These are phyloP conservation scores for Jasminum sambac DNA, from an alignment of 257 asterid species.

Conservation along the genomic window DNA sequence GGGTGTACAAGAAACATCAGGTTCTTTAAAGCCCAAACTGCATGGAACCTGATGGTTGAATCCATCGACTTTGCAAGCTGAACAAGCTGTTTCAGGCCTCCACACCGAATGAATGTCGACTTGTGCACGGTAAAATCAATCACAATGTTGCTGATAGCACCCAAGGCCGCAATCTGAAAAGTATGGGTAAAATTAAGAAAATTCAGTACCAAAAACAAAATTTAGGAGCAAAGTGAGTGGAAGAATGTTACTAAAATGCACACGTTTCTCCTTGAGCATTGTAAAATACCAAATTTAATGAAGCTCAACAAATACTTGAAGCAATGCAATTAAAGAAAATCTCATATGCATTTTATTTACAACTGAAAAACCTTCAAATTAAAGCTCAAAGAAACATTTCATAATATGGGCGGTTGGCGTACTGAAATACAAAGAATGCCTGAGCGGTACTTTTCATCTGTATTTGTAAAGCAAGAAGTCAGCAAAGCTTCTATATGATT, in stretches of 20 bases:
- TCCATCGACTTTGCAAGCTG: constrained; percentile 92
- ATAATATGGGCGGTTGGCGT: background rate
- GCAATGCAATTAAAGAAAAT: constrained; percentile 7
- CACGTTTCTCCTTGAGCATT: background rate
- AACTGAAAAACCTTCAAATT: constrained; percentile 3
- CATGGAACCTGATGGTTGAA: constrained; percentile 61
- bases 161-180: constrained; percentile 79
- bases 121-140: constrained; percentile 72
- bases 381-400: no score
- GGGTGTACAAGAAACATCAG: constrained; percentile 66
- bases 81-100: constrained; percentile 81
- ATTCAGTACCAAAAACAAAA: background rate
- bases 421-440: background rate
- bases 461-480: background rate
- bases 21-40: constrained; percentile 83
- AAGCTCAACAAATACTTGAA: background rate
- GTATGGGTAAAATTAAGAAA: constrained; percentile 8
- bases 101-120: constrained; percentile 61
- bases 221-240: background rate
- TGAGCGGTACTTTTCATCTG: background rate
- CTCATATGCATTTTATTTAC: background rate
- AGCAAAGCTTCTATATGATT: background rate
- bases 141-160: constrained; percentile 82
- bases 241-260: background rate
- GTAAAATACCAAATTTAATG: background rate